Evolutionary conservation across 768 basidiomycete species (phyloP).

Genomic region (Phanerochaete carnosa): DNA sequence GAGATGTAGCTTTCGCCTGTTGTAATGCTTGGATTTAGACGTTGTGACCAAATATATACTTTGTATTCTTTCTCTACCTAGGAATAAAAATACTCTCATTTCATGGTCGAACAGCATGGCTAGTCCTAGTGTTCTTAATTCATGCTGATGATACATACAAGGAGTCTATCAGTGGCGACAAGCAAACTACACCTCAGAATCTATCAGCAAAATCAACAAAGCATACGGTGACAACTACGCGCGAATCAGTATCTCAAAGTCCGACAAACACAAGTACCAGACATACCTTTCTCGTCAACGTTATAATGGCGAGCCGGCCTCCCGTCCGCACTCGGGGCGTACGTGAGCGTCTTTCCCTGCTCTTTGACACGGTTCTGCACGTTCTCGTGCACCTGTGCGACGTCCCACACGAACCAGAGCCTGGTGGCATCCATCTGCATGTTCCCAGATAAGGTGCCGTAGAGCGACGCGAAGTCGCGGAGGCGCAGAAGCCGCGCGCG

Average conservation of each 20-base stretch:
- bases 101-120: too few relatives aligned
- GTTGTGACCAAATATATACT: background rate
- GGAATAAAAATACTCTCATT: too few relatives aligned
- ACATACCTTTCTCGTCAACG: background rate
- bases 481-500: slow-evolving; percentile 8
- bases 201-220: background rate
- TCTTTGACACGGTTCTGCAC: background rate
- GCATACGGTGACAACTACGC: background rate
- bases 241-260: background rate
- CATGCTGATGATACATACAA: too few relatives aligned
- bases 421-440: slow-evolving; percentile 17
- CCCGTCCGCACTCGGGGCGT: background rate
- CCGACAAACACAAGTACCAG: background rate
- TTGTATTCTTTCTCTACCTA: background rate
- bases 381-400: slow-evolving; percentile 5
- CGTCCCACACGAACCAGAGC: slow-evolving; percentile 20
- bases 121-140: too few relatives aligned
- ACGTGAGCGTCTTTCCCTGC: background rate
- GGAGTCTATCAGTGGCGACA: too few relatives aligned
- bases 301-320: background rate
- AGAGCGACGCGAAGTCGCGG: slow-evolving; percentile 16
- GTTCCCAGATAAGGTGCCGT: slow-evolving; percentile 10
- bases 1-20: background rate
- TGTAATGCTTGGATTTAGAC: background rate
- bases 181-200: background rate